Evolutionary conservation across 2,329 filamentous ascomycete genomes (phyloP).

Genomic region (Taxawa tesnikishii): DNA sequence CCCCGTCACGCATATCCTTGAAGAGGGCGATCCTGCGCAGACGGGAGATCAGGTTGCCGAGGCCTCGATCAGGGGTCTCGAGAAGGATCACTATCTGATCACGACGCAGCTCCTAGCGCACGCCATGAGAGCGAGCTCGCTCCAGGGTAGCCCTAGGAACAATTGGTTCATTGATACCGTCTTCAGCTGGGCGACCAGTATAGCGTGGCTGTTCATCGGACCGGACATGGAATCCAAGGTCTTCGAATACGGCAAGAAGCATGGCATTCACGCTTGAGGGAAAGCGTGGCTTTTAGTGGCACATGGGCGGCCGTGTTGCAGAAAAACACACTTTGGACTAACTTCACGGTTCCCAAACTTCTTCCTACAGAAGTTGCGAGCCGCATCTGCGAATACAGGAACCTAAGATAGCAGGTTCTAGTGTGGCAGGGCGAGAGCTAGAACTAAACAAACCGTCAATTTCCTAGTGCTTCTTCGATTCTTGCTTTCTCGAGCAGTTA

Average conservation of each 20-base stretch:
- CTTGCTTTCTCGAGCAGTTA: too few relatives aligned
- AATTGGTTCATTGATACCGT: constrained; percentile 41
- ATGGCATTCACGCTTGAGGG: constrained; percentile 22
- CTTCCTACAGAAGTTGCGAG: too few relatives aligned
- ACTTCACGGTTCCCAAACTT: too few relatives aligned
- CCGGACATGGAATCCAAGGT: constrained; percentile 46
- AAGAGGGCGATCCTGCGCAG: constrained; percentile 71
- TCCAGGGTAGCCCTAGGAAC: constrained; percentile 42
- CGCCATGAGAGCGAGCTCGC: constrained; percentile 51
- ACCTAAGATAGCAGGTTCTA: too few relatives aligned
- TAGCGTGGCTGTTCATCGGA: constrained; percentile 44
- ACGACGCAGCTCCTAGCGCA: constrained; percentile 62
- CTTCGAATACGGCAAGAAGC: constrained; percentile 44
- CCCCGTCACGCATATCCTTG: constrained; percentile 62
- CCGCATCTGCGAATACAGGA: too few relatives aligned
- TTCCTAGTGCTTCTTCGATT: too few relatives aligned
- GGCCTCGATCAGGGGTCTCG: constrained; percentile 58
- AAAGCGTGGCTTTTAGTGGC: too few relatives aligned
- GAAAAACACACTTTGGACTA: too few relatives aligned
- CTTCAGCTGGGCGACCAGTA: constrained; percentile 38
- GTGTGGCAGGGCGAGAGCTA: too few relatives aligned
- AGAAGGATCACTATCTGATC: constrained; percentile 68
- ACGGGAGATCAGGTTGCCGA: constrained; percentile 66
- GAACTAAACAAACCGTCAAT: too few relatives aligned
- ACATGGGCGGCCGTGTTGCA: too few relatives aligned